These are phyloP conservation scores for Fraxinus greggii DNA, from an alignment of 305 asterid genomes.

Conservation along the genomic window DNA sequence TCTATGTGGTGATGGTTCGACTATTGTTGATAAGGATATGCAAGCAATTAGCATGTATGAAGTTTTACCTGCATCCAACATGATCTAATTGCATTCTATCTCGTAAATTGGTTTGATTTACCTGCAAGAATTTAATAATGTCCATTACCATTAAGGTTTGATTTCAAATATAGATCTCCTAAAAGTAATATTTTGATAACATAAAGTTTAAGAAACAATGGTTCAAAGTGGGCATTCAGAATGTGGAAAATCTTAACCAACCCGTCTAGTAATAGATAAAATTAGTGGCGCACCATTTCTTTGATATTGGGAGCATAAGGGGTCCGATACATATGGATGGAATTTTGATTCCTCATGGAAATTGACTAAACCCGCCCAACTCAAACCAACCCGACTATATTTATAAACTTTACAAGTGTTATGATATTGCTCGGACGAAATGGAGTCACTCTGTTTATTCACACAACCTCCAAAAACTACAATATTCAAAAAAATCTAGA, in stretches of 20 bases:
- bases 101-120: background rate
- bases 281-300: background rate
- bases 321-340: too few relatives aligned
- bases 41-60: background rate
- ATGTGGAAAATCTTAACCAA: background rate
- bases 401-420: too few relatives aligned
- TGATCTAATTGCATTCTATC: background rate
- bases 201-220: background rate
- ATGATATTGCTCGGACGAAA: too few relatives aligned
- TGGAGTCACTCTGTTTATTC: too few relatives aligned
- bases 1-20: background rate
- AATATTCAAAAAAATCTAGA: too few relatives aligned
- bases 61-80: background rate
- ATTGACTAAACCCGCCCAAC: too few relatives aligned
- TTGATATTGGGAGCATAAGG: background rate
- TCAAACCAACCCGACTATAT: too few relatives aligned
- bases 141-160: background rate
- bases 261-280: background rate
- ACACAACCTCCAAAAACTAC: too few relatives aligned
- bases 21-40: background rate
- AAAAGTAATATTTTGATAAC: background rate
- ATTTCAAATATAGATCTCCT: background rate
- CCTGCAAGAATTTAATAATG: background rate
- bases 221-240: conserved; percentile 1
- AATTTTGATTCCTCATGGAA: background rate